phyloP scores from a whole-genome alignment of 306 rosid species.

The Quercus suber region DNA sequence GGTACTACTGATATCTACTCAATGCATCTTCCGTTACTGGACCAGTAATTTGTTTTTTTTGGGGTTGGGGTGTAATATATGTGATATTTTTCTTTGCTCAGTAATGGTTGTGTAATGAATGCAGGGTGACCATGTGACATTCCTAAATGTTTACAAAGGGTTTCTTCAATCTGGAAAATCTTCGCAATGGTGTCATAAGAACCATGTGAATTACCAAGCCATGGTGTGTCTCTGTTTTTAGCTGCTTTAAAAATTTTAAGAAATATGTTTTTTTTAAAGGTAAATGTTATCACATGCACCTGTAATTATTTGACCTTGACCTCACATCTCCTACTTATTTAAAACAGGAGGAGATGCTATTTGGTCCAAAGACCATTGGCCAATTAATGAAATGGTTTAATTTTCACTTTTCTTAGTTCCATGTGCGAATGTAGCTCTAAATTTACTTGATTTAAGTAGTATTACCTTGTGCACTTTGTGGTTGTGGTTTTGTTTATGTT shows the following conservation, averaged over 20 bases:
- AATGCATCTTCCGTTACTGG: not conserved
- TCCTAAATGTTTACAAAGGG: conserved; percentile 87
- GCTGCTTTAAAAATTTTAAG: conserved; percentile 6
- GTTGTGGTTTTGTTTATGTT: conserved; percentile 11
- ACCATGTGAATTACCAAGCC: conserved; percentile 82
- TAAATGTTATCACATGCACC: not conserved
- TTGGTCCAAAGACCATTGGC: not conserved
- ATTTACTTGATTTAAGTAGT: not conserved
- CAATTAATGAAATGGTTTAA: not conserved
- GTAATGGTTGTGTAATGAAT: conserved; percentile 25
- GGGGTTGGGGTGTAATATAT: not conserved
- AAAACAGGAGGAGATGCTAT: not conserved
- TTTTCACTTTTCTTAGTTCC: not conserved
- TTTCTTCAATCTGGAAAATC: conserved; percentile 94
- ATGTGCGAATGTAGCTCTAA: not conserved
- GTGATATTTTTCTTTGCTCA: not conserved
- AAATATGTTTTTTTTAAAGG: not conserved
- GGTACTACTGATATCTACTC: not conserved
- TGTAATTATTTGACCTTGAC: not conserved
- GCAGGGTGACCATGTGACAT: conserved; percentile 90
- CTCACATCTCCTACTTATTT: not conserved
- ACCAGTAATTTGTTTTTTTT: conserved; percentile 4
- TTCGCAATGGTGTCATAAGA: conserved; percentile 93
- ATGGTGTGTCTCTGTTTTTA: conserved; percentile 60
- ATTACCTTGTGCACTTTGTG: not conserved